Conservation (phyloP, 805 yeast genomes). For the Naumovozyma castellii region DNA sequence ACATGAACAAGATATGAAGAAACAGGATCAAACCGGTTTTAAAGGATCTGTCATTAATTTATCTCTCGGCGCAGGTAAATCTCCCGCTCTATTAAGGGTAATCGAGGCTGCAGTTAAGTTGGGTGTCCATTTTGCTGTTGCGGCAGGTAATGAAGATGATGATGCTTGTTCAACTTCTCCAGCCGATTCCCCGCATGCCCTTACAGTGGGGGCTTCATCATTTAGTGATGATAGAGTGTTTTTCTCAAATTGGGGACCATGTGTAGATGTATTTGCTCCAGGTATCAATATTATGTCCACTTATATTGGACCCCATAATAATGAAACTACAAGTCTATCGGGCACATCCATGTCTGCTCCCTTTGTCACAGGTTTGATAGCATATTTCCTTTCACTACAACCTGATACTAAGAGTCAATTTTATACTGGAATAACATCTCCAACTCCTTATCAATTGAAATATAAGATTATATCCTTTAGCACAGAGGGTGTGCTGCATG, state of each 20-base stretch:
- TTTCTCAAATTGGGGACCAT: constrained; percentile 89
- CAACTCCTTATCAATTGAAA: constrained; percentile 63
- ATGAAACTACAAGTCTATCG: constrained; percentile 70
- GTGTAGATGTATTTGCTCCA: constrained; percentile 95
- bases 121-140: constrained; percentile 85
- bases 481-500: constrained; percentile 47
- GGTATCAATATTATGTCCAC: constrained; percentile 82
- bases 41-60: constrained; percentile 83
- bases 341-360: constrained; percentile 99
- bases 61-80: constrained; percentile 88
- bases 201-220: constrained; percentile 92
- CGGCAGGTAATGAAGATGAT: constrained; percentile 89
- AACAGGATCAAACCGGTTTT: constrained; percentile 26
- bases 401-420: constrained; percentile 63
- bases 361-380: constrained; percentile 80
- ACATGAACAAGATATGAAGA: constrained; percentile 50
- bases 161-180: constrained; percentile 91
- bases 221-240: constrained; percentile 81
- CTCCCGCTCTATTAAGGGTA: constrained; percentile 74
- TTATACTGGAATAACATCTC: constrained; percentile 39
- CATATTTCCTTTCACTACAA: constrained; percentile 79
- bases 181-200: constrained; percentile 70
- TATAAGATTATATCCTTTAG: constrained; percentile 61
- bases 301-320: constrained; percentile 56
- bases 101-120: constrained; percentile 79